phyloP scores from a whole-genome alignment of 306 rosid genomes.

The Fragaria nilgerrensis region DNA sequence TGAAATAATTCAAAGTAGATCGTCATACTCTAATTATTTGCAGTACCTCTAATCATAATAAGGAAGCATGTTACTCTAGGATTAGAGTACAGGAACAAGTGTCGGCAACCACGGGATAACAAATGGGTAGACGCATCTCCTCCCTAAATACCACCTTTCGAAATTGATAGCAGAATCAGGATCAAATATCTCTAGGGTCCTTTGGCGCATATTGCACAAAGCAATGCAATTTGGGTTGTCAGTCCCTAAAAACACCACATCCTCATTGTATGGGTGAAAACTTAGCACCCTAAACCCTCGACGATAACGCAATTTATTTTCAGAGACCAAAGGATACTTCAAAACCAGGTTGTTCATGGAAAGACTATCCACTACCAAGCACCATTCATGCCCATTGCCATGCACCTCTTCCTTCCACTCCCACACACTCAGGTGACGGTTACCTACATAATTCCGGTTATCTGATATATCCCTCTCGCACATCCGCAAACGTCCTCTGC shows the following conservation, averaged over 20 bases:
- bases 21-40: too few species aligned
- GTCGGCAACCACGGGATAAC: neutral
- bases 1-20: too few species aligned
- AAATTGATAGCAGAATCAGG: too few species aligned
- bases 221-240: neutral
- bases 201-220: neutral
- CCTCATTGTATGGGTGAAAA: neutral
- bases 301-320: neutral
- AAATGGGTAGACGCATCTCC: neutral
- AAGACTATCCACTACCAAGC: neutral
- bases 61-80: too few species aligned
- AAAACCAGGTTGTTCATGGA: neutral
- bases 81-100: neutral
- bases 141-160: neutral
- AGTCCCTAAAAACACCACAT: neutral
- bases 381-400: neutral
- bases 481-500: too few species aligned
- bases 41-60: too few species aligned
- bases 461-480: too few species aligned
- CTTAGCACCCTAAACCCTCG: neutral
- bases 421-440: neutral
- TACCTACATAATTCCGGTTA: too few species aligned
- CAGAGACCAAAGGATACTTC: neutral
- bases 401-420: neutral
- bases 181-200: neutral